These are phyloP conservation scores for Verbascum thapsus DNA, from an alignment of 257 asterid genomes.

Conservation along the genomic window DNA sequence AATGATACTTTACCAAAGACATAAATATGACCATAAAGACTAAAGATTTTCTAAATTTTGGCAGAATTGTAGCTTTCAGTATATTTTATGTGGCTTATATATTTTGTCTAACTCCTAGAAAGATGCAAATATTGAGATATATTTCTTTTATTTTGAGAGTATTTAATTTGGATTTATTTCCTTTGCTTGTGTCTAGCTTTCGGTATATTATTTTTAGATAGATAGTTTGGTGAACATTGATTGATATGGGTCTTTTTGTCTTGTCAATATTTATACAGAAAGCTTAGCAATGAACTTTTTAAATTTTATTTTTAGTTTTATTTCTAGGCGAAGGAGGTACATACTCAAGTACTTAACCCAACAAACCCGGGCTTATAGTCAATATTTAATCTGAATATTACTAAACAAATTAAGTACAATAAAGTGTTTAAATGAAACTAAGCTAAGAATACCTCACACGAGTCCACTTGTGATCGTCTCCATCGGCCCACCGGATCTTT, in stretches of 20 bases:
- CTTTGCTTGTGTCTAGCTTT: not conserved
- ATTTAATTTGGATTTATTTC: not conserved
- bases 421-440: not conserved
- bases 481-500: constrained; percentile 4
- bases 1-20: not conserved
- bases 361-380: too few relatives aligned
- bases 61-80: not conserved
- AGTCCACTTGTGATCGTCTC: constrained; percentile 6
- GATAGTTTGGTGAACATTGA: constrained; percentile 23
- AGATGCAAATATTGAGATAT: not conserved
- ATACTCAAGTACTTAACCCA: too few relatives aligned
- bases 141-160: not conserved
- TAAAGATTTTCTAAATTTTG: not conserved
- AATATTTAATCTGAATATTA: not conserved
- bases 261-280: too few relatives aligned
- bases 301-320: too few relatives aligned
- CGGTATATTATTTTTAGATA: not conserved
- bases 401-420: not conserved
- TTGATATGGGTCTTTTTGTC: constrained; percentile 13
- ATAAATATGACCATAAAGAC: not conserved
- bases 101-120: not conserved
- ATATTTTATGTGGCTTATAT: constrained; percentile 4
- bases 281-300: not conserved
- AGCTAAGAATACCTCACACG: not conserved
- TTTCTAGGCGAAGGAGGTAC: too few relatives aligned